Evolutionary conservation across 352 stramenopile genomes (phyloP).

Genomic region (Phytophthora meadii): DNA sequence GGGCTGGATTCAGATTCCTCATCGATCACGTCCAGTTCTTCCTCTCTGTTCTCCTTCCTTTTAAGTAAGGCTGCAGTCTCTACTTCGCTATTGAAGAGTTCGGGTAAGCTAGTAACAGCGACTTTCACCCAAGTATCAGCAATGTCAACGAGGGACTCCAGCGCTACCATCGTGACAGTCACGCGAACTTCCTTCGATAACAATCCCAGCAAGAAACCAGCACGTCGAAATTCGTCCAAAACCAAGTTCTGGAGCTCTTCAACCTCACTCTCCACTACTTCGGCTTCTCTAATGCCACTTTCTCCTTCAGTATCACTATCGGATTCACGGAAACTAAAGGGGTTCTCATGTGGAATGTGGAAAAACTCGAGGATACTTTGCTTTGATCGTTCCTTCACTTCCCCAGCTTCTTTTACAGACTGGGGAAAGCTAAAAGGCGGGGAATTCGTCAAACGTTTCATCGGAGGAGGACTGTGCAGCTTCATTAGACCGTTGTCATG

Average conservation of each 20-base stretch:
- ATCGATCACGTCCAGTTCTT: not conserved
- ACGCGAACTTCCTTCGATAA: conserved; percentile 63
- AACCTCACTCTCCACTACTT: not conserved
- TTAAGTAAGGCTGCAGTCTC: conserved; percentile 21
- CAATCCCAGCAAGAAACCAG: conserved; percentile 68
- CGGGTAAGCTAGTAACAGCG: conserved; percentile 48
- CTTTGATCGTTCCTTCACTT: conserved; percentile 38
- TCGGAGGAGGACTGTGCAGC: conserved; percentile 21
- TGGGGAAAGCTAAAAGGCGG: conserved; percentile 12
- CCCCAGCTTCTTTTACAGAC: conserved; percentile 1
- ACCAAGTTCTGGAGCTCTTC: conserved; percentile 36
- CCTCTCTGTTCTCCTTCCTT: conserved; percentile 20
- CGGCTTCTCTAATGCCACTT: conserved; percentile 15
- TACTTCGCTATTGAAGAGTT: conserved; percentile 36
- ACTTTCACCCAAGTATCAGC: conserved; percentile 70
- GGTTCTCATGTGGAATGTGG: conserved; percentile 72
- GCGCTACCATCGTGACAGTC: conserved; percentile 61
- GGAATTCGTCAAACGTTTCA: conserved; percentile 23
- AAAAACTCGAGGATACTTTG: conserved; percentile 83
- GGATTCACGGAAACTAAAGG: conserved; percentile 71
- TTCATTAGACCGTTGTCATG: conserved; percentile 42
- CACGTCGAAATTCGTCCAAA: conserved; percentile 53
- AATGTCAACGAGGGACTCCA: conserved; percentile 75
- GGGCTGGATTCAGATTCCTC: conserved; percentile 45
- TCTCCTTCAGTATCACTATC: conserved; percentile 40